phyloP scores from a whole-genome alignment of 2,329 filamentous ascomycete genomes.

The Colletotrichum sp. region DNA sequence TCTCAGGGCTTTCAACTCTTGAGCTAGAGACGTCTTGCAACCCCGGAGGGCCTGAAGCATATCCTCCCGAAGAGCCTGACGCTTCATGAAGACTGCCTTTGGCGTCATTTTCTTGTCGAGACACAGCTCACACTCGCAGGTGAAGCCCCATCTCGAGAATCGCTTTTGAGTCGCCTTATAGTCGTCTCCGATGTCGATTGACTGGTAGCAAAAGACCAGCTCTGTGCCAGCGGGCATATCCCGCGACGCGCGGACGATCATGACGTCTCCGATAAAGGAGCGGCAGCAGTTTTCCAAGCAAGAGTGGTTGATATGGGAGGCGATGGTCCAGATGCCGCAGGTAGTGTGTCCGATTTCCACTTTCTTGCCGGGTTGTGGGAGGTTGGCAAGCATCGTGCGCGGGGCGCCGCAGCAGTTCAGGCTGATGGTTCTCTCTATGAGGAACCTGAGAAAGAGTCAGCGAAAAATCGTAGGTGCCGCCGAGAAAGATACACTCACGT shows the following conservation, averaged over 20 bases:
- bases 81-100: slow-evolving; percentile 3
- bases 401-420: slow-evolving; percentile 48
- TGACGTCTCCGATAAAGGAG: slow-evolving; percentile 60
- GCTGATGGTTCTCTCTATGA: slow-evolving; percentile 44
- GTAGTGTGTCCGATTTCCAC: slow-evolving; percentile 22
- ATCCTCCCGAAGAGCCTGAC: slow-evolving; percentile 7
- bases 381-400: slow-evolving; percentile 5
- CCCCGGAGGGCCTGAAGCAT: neutral
- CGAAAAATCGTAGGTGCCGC: neutral
- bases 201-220: slow-evolving; percentile 44
- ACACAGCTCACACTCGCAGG: slow-evolving; percentile 46
- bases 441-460: slow-evolving; percentile 38
- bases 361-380: neutral
- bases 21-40: neutral
- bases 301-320: slow-evolving; percentile 58
- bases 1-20: neutral
- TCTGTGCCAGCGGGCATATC: slow-evolving; percentile 50
- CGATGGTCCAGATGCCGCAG: slow-evolving; percentile 51
- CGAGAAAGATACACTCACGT: slow-evolving; percentile 37
- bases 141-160: slow-evolving; percentile 43
- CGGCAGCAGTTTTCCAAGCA: slow-evolving; percentile 52
- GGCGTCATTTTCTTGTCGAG: slow-evolving; percentile 26
- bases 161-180: slow-evolving; percentile 34
- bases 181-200: slow-evolving; percentile 20
- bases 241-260: slow-evolving; percentile 50